These are phyloP conservation scores for Scutellaria minor DNA, from an alignment of 257 asterid genomes.

Conservation along the genomic window DNA sequence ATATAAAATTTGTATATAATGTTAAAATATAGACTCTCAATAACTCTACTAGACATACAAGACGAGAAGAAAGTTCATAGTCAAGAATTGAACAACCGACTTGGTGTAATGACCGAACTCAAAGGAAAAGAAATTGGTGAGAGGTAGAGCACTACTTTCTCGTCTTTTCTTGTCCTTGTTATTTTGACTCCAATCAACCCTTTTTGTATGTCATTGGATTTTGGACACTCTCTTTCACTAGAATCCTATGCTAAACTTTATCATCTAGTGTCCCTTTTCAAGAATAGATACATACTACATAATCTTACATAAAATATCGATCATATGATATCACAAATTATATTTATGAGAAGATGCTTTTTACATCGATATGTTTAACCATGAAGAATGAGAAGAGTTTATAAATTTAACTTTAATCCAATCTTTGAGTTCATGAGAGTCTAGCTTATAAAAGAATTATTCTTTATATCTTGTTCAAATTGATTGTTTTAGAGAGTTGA, in stretches of 20 bases:
- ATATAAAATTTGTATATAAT: too few species aligned
- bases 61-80: background rate
- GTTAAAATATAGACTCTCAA: background rate
- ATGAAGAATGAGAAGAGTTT: too few species aligned
- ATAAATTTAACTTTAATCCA: too few species aligned
- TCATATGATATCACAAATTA: too few species aligned
- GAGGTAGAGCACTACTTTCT: background rate
- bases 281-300: background rate
- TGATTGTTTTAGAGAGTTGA: too few species aligned
- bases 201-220: background rate
- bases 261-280: background rate
- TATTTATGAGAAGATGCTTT: too few species aligned
- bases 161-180: slow-evolving; percentile 1
- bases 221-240: background rate
- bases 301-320: too few species aligned
- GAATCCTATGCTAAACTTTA: slow-evolving; percentile 21
- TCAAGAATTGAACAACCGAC: slow-evolving; percentile 20
- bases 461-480: too few species aligned
- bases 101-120: background rate
- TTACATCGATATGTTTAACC: too few species aligned
- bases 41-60: background rate
- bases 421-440: too few species aligned
- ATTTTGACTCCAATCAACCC: slow-evolving; percentile 11
- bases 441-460: too few species aligned
- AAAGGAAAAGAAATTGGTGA: slow-evolving; percentile 1